Conservation (phyloP, 2,329 filamentous ascomycete genomes). For the Coniochaeta sp. region DNA sequence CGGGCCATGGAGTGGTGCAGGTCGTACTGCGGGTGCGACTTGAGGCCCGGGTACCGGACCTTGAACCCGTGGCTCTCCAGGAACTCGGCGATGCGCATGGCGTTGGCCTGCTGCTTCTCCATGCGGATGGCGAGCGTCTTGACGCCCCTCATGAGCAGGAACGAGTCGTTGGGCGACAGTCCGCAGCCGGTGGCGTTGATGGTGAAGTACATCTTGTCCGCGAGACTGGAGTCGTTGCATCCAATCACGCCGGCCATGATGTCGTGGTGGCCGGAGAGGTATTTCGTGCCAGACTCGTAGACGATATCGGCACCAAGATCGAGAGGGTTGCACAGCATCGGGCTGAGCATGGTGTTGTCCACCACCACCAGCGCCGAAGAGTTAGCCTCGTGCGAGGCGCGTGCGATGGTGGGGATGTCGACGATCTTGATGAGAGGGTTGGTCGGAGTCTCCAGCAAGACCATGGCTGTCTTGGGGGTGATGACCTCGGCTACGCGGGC, state of each 20-base stretch:
- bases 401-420: slow-evolving; percentile 76
- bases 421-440: slow-evolving; percentile 98
- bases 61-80: slow-evolving; percentile 87
- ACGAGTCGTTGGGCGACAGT: slow-evolving; percentile 89
- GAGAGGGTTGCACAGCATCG: slow-evolving; percentile 86
- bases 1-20: slow-evolving; percentile 94
- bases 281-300: slow-evolving; percentile 97
- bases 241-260: slow-evolving; percentile 98
- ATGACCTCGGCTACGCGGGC: slow-evolving; percentile 63
- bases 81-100: slow-evolving; percentile 84
- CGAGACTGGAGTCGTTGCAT: slow-evolving; percentile 72
- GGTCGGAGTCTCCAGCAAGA: slow-evolving; percentile 90
- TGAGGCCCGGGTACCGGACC: slow-evolving; percentile 88
- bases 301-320: slow-evolving; percentile 93
- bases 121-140: slow-evolving; percentile 97
- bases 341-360: slow-evolving; percentile 98
- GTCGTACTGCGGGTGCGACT: slow-evolving; percentile 93
- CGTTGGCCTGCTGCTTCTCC: slow-evolving; percentile 95
- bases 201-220: slow-evolving; percentile 88
- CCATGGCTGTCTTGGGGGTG: slow-evolving; percentile 81
- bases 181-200: slow-evolving; percentile 97
- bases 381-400: slow-evolving; percentile 69
- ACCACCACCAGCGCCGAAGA: slow-evolving; percentile 77
- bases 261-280: slow-evolving; percentile 95
- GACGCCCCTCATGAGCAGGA: slow-evolving; percentile 88